Conservation (phyloP, 2,329 filamentous ascomycete species). For the Xylaria sp. region DNA sequence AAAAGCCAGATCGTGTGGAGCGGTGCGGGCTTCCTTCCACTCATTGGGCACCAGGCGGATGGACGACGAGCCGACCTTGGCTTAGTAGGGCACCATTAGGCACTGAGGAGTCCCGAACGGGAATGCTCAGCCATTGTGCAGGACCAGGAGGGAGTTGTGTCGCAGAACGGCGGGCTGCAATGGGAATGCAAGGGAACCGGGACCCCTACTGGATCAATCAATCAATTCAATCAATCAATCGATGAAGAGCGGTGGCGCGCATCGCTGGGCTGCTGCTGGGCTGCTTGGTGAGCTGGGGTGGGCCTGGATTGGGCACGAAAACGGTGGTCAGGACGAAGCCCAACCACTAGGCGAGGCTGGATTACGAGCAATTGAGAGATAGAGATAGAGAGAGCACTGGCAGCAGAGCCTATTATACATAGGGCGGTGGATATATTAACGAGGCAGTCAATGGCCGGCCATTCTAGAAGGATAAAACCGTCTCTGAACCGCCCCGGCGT, state of each 20-base stretch:
- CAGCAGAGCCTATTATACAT: neutral
- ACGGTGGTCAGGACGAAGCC: conserved; percentile 42
- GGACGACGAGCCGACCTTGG: conserved; percentile 30
- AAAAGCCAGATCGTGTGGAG: conserved; percentile 22
- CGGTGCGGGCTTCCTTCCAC: conserved; percentile 17
- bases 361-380: neutral
- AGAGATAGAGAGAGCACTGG: neutral
- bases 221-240: too few relatives aligned
- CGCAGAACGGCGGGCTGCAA: conserved; percentile 7
- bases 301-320: conserved; percentile 48
- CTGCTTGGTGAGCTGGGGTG: conserved; percentile 43
- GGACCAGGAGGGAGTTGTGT: conserved; percentile 12
- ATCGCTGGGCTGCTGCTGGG: conserved; percentile 26
- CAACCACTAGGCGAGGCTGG: conserved; percentile 41
- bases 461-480: conserved; percentile 8
- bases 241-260: conserved; percentile 44
- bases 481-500: neutral
- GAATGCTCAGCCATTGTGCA: conserved; percentile 25
- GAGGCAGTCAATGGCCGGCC: conserved; percentile 13
- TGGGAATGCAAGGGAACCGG: neutral
- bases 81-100: conserved; percentile 41
- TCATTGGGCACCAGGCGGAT: conserved; percentile 39
- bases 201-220: neutral
- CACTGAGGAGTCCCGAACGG: conserved; percentile 37
- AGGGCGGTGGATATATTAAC: neutral